phyloP scores from a whole-genome alignment of 352 stramenopile genomes.

The Plasmopara viticola region DNA sequence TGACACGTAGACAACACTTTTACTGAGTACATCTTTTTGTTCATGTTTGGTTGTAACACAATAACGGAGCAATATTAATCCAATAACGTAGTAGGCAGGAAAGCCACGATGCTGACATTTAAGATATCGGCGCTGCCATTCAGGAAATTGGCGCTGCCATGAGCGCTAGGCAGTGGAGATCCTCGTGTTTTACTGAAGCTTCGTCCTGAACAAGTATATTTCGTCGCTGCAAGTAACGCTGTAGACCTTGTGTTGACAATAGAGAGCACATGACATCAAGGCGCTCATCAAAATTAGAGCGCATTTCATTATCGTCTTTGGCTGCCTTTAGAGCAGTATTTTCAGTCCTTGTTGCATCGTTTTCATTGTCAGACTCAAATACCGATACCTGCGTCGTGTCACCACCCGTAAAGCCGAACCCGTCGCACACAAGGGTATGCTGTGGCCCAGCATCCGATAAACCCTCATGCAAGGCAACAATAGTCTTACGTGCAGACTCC shows the following conservation, averaged over 20 bases:
- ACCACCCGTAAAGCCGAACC: slow-evolving; percentile 24
- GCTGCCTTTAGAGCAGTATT: slow-evolving; percentile 12
- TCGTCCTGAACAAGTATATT: slow-evolving; percentile 41
- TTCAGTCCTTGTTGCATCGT: slow-evolving; percentile 9
- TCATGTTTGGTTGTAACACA: no score
- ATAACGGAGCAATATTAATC: background rate
- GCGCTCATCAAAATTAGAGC: slow-evolving; percentile 25
- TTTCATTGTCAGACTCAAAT: slow-evolving; percentile 18
- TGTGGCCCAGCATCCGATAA: slow-evolving; percentile 28
- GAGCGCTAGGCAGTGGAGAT: slow-evolving; percentile 48
- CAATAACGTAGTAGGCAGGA: background rate
- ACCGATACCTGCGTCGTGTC: slow-evolving; percentile 10
- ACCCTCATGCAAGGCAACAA: slow-evolving; percentile 51
- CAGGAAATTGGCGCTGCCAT: slow-evolving; percentile 23
- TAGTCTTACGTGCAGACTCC: slow-evolving; percentile 53
- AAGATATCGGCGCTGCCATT: slow-evolving; percentile 22
- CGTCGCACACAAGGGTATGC: slow-evolving; percentile 20
- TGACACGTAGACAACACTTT: no score
- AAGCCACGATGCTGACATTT: background rate
- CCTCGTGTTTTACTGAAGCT: slow-evolving; percentile 36
- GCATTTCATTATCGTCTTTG: slow-evolving; percentile 11
- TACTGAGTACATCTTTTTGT: background rate
- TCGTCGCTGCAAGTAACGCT: slow-evolving; percentile 47
- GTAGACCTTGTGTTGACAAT: slow-evolving; percentile 59
- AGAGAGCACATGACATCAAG: slow-evolving; percentile 79